Evolutionary conservation across 202 grass and related monocot genomes (phyloP).

Genomic region (Alloteropsis angusta): DNA sequence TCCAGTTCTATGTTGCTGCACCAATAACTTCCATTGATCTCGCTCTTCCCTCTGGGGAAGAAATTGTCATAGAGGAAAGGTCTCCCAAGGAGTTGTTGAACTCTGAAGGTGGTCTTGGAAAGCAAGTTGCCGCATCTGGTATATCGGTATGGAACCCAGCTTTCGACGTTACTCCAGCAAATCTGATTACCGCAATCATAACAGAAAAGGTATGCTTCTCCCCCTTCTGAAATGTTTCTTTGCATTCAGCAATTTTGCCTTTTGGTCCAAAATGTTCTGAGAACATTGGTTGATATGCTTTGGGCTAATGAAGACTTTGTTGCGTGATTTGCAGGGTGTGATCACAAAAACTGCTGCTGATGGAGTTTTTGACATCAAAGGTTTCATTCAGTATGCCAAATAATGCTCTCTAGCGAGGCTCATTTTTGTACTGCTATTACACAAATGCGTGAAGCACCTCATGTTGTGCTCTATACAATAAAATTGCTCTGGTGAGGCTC

Average conservation of each 20-base stretch:
- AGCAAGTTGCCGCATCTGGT: conserved; percentile 78
- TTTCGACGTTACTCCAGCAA: conserved; percentile 85
- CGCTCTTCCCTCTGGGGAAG: conserved; percentile 53
- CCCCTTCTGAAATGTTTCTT: not conserved
- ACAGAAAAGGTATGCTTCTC: conserved; percentile 73
- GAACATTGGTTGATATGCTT: not conserved
- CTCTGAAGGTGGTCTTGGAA: conserved; percentile 85
- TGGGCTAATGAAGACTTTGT: not conserved
- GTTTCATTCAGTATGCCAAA: conserved; percentile 42
- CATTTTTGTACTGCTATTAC: not conserved
- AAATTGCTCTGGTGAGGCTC: not conserved
- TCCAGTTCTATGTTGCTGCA: conserved; percentile 69
- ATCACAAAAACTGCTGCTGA: conserved; percentile 50
- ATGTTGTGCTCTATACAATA: conserved; percentile 7
- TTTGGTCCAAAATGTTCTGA: not conserved
- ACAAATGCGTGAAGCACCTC: not conserved
- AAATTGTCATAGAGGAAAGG: conserved; percentile 90
- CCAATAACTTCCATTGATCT: conserved; percentile 85
- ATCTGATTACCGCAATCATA: conserved; percentile 83
- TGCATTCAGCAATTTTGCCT: not conserved
- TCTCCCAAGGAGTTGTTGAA: conserved; percentile 79
- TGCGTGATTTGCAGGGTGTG: conserved; percentile 53
- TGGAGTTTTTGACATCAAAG: conserved; percentile 63
- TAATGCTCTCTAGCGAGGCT: not conserved
- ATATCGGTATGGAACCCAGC: conserved; percentile 93